Percentiles rank a stretch among this genome's conserved stretches.
Evolutionary conservation across 805 yeast genomes (phyloP).

Genomic region (Sugiyamaella qingdaonensis): DNA sequence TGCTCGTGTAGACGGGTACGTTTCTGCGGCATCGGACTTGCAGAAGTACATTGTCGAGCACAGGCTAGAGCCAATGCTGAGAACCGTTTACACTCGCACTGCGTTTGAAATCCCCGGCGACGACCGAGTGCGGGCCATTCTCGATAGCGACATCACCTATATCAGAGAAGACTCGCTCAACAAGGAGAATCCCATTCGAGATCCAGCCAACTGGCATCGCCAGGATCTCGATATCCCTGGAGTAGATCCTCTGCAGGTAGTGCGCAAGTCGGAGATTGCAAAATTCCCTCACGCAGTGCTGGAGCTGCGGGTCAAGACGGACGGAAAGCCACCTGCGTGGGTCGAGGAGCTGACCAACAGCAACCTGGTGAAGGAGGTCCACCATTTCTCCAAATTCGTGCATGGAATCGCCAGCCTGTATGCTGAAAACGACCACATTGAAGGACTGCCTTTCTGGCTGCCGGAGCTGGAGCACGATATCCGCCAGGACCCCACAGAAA

Average conservation of each 20-base stretch:
- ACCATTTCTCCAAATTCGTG: slow-evolving; percentile 85
- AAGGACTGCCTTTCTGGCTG: slow-evolving; percentile 90
- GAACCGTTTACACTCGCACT: slow-evolving; percentile 84
- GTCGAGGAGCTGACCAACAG: slow-evolving; percentile 77
- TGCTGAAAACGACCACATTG: slow-evolving; percentile 86
- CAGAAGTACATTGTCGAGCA: slow-evolving; percentile 60
- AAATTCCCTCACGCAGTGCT: slow-evolving; percentile 74
- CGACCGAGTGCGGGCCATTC: slow-evolving; percentile 82
- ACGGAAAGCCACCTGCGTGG: slow-evolving; percentile 52
- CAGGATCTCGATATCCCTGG: slow-evolving; percentile 75
- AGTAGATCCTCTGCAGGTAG: slow-evolving; percentile 62
- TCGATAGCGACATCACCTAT: slow-evolving; percentile 83
- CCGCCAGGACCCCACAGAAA: slow-evolving; percentile 73
- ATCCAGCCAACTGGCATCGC: slow-evolving; percentile 88
- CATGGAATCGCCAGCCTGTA: slow-evolving; percentile 89
- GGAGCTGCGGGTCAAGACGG: slow-evolving; percentile 68
- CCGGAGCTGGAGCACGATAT: slow-evolving; percentile 80
- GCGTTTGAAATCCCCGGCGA: slow-evolving; percentile 99
- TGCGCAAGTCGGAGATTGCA: slow-evolving; percentile 80
- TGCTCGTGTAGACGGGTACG: slow-evolving; percentile 48
- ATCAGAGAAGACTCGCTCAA: slow-evolving; percentile 91
- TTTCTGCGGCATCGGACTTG: slow-evolving; percentile 53
- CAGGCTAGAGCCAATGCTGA: slow-evolving; percentile 75
- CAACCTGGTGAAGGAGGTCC: slow-evolving; percentile 87
- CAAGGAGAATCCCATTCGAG: slow-evolving; percentile 78